A percentile compares a stretch with the other conserved stretches of the same genome.
These are phyloP conservation scores for Usnea hakonensis DNA, from an alignment of 495 filamentous ascomycete genomes.

Conservation along the genomic window DNA sequence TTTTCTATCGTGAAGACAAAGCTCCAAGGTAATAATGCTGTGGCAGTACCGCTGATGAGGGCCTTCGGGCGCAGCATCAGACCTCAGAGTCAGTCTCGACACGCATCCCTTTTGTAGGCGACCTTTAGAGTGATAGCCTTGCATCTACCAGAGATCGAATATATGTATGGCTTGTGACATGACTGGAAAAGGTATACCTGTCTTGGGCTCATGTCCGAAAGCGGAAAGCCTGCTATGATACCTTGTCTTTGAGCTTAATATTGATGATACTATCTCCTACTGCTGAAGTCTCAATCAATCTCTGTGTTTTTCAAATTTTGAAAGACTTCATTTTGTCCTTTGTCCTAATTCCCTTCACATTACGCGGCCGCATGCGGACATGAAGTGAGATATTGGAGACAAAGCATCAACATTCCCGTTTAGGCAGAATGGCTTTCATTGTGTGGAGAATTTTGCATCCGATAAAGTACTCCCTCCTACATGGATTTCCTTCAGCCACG, in stretches of 20 bases:
- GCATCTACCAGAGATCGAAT: not conserved
- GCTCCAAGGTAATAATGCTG: slow-evolving; percentile 1
- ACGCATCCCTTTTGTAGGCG: slow-evolving; percentile 21
- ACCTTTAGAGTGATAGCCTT: slow-evolving; percentile 11
- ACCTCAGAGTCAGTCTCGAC: slow-evolving; percentile 1
- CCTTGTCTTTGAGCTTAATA: not conserved
- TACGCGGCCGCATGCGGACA: not conserved
- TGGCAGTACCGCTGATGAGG: slow-evolving; percentile 17
- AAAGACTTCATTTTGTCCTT: not conserved
- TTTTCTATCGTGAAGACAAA: not conserved
- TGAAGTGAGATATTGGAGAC: not conserved
- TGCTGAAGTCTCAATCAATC: not conserved
- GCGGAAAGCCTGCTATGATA: not conserved
- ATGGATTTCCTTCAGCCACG: not conserved
- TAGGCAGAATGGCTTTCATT: not conserved
- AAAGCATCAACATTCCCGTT: not conserved
- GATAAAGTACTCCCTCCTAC: not conserved
- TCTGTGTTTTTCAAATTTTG: not conserved
- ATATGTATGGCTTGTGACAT: not conserved
- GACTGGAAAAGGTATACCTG: not conserved
- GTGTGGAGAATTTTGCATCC: not conserved
- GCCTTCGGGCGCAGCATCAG: slow-evolving; percentile 5
- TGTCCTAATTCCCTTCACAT: not conserved
- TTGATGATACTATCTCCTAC: not conserved
- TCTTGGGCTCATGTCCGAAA: not conserved